Evolutionary conservation across 768 basidiomycete genomes (phyloP).

Genomic region (Trametes villosa): DNA sequence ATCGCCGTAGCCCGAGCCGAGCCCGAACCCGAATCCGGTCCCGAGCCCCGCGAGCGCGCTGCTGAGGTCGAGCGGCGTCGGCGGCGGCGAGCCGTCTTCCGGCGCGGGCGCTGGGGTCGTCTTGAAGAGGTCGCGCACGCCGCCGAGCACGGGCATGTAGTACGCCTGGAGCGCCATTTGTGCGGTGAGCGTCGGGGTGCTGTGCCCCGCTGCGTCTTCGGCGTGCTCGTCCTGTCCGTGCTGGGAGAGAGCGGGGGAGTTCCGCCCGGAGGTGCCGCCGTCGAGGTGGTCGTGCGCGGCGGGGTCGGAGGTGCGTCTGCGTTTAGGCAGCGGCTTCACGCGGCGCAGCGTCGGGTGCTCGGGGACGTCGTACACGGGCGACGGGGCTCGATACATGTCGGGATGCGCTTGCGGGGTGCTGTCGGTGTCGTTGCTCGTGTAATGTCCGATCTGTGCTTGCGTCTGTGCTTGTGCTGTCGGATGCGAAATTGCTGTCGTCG

Average conservation of each 20-base stretch:
- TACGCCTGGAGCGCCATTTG: conserved; percentile 66
- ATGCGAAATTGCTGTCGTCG: not conserved
- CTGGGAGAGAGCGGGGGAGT: conserved; percentile 27
- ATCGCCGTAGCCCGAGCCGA: conserved; percentile 51
- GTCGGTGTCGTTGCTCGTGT: conserved; percentile 6
- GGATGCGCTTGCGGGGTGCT: conserved; percentile 6
- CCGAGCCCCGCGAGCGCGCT: conserved; percentile 21
- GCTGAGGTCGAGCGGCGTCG: conserved; percentile 32
- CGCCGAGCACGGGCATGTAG: conserved; percentile 60
- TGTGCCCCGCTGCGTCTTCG: conserved; percentile 5
- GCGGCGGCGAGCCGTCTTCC: conserved; percentile 13
- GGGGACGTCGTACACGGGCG: conserved; percentile 67
- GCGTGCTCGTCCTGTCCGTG: not conserved
- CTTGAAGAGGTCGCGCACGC: conserved; percentile 49
- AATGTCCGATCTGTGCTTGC: not conserved
- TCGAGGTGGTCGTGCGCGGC: conserved; percentile 16
- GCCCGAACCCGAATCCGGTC: conserved; percentile 40
- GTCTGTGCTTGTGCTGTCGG: not conserved
- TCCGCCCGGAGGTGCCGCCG: not conserved
- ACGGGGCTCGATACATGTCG: conserved; percentile 57
- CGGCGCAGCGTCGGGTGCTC: conserved; percentile 64
- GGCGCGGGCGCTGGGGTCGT: conserved; percentile 18
- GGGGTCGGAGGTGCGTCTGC: conserved; percentile 57
- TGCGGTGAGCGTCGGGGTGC: conserved; percentile 45
- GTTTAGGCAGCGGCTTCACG: conserved; percentile 80